These are phyloP conservation scores for Alternaria metachromatica DNA, from an alignment of 2,329 filamentous ascomycete species.

Conservation along the genomic window DNA sequence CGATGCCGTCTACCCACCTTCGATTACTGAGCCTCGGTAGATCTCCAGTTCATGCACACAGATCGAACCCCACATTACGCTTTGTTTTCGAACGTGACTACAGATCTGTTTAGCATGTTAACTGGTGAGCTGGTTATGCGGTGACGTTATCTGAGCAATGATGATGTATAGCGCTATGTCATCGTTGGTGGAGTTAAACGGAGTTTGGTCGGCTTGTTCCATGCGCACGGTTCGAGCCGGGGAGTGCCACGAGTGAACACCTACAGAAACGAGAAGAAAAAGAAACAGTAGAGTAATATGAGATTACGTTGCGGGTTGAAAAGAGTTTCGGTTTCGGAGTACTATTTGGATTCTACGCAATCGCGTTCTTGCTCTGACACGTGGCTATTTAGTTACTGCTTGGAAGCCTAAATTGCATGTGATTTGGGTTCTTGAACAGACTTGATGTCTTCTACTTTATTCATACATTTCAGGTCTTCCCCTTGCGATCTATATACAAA, in stretches of 20 bases:
- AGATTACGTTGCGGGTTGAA: not conserved
- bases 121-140: not conserved
- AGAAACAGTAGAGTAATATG: not conserved
- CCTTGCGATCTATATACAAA: not conserved
- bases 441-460: not conserved
- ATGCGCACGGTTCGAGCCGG: not conserved
- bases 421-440: not conserved
- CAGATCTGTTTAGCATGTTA: not conserved
- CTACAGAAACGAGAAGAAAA: not conserved
- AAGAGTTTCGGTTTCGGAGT: not conserved
- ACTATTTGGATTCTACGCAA: not conserved
- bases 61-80: not conserved
- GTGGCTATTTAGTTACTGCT: not conserved
- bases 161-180: slow-evolving; percentile 5
- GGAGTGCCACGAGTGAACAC: not conserved
- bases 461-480: not conserved
- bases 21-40: not conserved
- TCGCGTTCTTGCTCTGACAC: not conserved
- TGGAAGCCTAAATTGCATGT: not conserved
- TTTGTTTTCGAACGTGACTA: not conserved
- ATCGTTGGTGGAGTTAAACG: slow-evolving; percentile 3
- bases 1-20: not conserved
- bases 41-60: not conserved
- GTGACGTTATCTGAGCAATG: not conserved
- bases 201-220: not conserved